Percentiles rank a stretch among this genome's conserved stretches.
Evolutionary conservation across 352 stramenopile species (phyloP).

Genomic region (Pythium pyrilobum): DNA sequence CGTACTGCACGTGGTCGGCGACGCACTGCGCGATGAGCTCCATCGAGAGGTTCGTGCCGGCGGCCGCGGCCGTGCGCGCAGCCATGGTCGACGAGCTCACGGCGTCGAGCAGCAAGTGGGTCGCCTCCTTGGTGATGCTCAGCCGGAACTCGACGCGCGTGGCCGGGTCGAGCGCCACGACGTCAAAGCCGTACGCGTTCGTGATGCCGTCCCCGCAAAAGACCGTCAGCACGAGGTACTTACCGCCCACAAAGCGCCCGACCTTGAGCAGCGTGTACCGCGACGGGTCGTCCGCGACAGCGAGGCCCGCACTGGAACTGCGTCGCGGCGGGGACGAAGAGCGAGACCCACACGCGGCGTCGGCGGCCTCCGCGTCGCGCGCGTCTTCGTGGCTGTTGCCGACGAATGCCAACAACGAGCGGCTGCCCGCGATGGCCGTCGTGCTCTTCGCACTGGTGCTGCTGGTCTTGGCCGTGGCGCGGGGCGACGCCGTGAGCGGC

Average conservation of each 20-base stretch:
- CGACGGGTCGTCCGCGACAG: constrained; percentile 5
- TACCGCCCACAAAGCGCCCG: constrained; percentile 55
- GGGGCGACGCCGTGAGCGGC: constrained; percentile 34
- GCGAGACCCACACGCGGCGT: too few relatives aligned
- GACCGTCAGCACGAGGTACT: constrained; percentile 62
- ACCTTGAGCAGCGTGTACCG: constrained; percentile 65
- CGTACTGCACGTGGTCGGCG: constrained; percentile 54
- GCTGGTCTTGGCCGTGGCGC: neutral
- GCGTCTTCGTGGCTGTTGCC: neutral
- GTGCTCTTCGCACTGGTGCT: constrained; percentile 9
- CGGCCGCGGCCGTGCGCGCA: constrained; percentile 48
- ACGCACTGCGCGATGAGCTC: constrained; percentile 57
- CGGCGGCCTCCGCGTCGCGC: too few relatives aligned
- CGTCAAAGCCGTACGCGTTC: constrained; percentile 71
- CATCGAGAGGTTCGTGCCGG: constrained; percentile 68
- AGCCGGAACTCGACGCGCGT: constrained; percentile 43
- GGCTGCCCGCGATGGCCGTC: constrained; percentile 2
- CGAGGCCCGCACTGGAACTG: neutral
- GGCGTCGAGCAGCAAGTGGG: constrained; percentile 49
- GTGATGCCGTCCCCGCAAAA: constrained; percentile 57
- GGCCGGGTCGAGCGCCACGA: constrained; percentile 46
- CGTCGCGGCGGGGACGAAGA: neutral
- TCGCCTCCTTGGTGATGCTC: constrained; percentile 56
- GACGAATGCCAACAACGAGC: neutral
- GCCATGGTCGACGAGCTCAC: constrained; percentile 49